Conservation (phyloP, 73 alveolate species). For the Symbiodinium pilosum region DNA sequence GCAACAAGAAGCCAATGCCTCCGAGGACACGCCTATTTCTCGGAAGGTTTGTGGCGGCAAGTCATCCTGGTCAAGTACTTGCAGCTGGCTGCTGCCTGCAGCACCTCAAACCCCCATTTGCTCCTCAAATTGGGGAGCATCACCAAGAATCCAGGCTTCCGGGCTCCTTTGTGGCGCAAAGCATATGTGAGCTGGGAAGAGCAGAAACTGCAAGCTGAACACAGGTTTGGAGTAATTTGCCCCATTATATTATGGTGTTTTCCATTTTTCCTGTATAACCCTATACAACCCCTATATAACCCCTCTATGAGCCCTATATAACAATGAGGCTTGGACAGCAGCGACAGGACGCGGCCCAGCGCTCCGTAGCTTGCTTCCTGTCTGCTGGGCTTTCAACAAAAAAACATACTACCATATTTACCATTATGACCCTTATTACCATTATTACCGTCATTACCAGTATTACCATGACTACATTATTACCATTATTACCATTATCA, state of each 20-base stretch:
- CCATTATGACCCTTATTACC: no score
- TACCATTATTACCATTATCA: no score
- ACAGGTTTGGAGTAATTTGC: no score
- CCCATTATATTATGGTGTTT: no score
- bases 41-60: neutral
- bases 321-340: neutral
- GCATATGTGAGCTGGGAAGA: neutral
- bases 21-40: neutral
- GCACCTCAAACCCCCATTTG: neutral
- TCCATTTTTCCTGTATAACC: no score
- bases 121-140: constrained; percentile 24
- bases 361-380: neutral
- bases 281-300: no score
- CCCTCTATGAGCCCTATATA: neutral
- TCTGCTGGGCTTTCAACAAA: neutral
- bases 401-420: no score
- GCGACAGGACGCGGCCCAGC: neutral
- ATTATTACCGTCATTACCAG: no score
- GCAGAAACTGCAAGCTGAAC: neutral
- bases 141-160: constrained; percentile 18
- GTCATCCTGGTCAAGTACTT: neutral
- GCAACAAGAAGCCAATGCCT: neutral
- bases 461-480: no score
- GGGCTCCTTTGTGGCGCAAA: constrained; percentile 39
- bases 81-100: neutral